phyloP scores from a whole-genome alignment of 164 flowering plant genomes.

The Tetrastigma voinierianum region DNA sequence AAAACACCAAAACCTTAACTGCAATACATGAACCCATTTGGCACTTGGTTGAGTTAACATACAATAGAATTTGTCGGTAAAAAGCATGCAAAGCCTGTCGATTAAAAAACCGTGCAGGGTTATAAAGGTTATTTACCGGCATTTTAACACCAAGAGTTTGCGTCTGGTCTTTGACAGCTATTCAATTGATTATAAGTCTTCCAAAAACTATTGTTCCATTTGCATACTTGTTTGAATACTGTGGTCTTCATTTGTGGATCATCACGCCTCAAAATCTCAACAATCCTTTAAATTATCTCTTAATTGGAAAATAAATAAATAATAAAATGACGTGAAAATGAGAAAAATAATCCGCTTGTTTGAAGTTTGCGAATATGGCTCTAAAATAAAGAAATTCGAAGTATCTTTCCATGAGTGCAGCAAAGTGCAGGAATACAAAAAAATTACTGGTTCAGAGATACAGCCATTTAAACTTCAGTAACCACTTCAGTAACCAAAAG shows the following conservation, averaged over 20 bases:
- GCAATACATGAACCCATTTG: conserved; percentile 15
- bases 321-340: neutral
- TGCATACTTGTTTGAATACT: conserved; percentile 91
- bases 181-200: conserved; percentile 80
- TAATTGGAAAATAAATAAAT: neutral
- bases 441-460: too few species aligned
- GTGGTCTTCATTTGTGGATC: conserved; percentile 80
- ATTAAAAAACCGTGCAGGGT: too few species aligned
- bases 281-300: conserved; percentile 90
- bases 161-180: conserved; percentile 66
- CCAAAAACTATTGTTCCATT: conserved; percentile 80
- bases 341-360: neutral
- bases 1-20: conserved; percentile 92
- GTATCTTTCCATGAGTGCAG: too few species aligned
- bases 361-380: neutral
- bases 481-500: too few species aligned
- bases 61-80: too few species aligned
- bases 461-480: neutral
- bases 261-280: conserved; percentile 78
- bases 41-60: neutral
- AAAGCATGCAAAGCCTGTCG: too few species aligned
- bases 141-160: conserved; percentile 58
- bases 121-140: conserved; percentile 49
- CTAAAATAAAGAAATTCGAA: too few species aligned
- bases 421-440: too few species aligned